A percentile compares a stretch with the other conserved stretches of the same genome.
phyloP scores from a whole-genome alignment of 176 grass and related monocot genomes.

The Melocanna baccifera region DNA sequence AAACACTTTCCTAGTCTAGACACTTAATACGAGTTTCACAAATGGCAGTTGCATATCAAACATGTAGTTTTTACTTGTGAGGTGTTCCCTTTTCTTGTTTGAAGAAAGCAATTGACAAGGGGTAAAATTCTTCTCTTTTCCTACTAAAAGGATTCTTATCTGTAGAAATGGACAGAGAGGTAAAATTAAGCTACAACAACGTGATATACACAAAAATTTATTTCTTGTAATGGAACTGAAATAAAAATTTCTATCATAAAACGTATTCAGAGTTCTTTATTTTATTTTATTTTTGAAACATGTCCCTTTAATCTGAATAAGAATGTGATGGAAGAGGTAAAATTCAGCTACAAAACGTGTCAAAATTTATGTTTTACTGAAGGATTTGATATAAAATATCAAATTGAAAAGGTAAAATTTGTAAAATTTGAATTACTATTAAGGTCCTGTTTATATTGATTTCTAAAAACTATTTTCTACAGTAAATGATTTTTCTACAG shows the following conservation, averaged over 20 bases:
- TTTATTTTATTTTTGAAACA: not conserved
- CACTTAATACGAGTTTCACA: not conserved
- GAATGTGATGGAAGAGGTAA: not conserved
- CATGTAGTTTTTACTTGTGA: slow-evolving; percentile 22
- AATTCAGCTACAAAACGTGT: not conserved
- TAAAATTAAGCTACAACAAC: not conserved
- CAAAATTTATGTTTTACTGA: not conserved
- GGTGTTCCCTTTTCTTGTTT: not conserved
- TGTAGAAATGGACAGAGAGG: not conserved
- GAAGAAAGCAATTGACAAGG: not conserved
- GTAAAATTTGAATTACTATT: not conserved
- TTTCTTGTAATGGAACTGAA: not conserved
- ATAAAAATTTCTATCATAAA: not conserved
- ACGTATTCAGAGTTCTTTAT: not conserved
- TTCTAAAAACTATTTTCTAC: too few relatives aligned
- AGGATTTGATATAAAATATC: not conserved
- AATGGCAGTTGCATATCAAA: not conserved
- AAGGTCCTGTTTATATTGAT: too few relatives aligned
- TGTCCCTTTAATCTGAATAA: not conserved
- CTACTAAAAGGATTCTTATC: not conserved
- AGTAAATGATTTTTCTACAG: too few relatives aligned
- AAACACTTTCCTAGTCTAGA: slow-evolving; percentile 1
- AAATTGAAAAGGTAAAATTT: not conserved
- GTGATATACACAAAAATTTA: not conserved
- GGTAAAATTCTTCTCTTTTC: not conserved